phyloP scores from a whole-genome alignment of 345 rosid species.

The Eucalyptus fibrosa region DNA sequence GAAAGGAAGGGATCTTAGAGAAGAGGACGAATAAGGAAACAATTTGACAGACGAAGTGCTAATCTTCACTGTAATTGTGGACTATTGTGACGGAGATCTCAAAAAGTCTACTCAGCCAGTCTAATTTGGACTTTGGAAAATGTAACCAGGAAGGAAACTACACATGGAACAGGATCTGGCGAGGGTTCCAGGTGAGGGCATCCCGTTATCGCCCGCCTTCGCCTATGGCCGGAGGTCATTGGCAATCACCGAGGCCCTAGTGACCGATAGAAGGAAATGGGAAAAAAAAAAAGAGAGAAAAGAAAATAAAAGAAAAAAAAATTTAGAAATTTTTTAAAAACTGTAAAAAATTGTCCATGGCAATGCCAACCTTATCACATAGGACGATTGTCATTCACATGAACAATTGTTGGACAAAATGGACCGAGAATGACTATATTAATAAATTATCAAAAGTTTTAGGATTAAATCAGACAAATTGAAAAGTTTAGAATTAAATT shows the following conservation, averaged over 20 bases:
- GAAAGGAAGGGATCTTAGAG: background rate
- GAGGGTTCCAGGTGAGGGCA: background rate
- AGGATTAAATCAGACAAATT: background rate
- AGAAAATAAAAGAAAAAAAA: fast-evolving
- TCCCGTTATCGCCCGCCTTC: background rate
- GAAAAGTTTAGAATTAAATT: fast-evolving
- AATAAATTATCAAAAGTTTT: background rate
- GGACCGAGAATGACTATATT: fast-evolving
- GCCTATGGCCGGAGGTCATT: background rate
- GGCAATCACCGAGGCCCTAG: background rate
- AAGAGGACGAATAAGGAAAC: background rate
- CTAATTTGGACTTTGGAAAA: background rate
- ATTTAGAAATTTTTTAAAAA: background rate
- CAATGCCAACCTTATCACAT: fast-evolving
- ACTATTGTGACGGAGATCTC: background rate
- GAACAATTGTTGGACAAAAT: background rate
- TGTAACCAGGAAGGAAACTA: background rate
- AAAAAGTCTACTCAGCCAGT: background rate
- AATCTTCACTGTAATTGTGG: background rate
- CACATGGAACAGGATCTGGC: background rate
- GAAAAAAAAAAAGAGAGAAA: fast-evolving
- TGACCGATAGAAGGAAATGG: fast-evolving
- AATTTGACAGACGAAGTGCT: background rate
- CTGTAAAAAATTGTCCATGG: background rate
- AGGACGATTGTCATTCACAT: background rate